Percentiles rank a stretch among this genome's conserved stretches.
Conservation (phyloP, 805 yeast species). For the Kodamaea nitidulidarum region DNA sequence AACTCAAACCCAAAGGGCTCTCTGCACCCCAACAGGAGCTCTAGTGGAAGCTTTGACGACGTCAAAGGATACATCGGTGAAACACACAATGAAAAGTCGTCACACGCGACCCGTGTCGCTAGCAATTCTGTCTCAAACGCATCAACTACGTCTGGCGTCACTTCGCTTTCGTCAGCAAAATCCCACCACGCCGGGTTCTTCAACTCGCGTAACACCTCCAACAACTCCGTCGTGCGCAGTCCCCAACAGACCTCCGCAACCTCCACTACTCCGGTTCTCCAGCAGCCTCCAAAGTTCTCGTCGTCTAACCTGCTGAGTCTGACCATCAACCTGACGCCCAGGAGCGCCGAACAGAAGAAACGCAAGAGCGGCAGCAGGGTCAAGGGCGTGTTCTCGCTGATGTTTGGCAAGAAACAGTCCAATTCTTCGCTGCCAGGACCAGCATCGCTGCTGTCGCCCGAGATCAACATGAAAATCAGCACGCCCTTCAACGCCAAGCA, state of each 20-base stretch:
- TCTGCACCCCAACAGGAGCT: too few relatives aligned
- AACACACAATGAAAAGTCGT: too few relatives aligned
- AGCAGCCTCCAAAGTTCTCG: constrained; percentile 12
- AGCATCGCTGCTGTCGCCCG: constrained; percentile 12
- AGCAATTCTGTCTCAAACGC: background rate
- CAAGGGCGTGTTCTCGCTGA: constrained; percentile 54
- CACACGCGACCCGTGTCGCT: too few relatives aligned
- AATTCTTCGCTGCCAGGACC: too few relatives aligned
- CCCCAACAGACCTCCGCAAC: constrained; percentile 10
- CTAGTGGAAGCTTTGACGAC: too few relatives aligned
- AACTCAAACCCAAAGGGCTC: too few relatives aligned
- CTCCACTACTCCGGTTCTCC: constrained; percentile 20
- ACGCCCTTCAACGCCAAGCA: constrained; percentile 89
- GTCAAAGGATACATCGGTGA: too few relatives aligned
- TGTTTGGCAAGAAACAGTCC: constrained; percentile 47
- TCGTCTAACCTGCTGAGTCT: constrained; percentile 4
- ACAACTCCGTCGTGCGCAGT: constrained; percentile 22
- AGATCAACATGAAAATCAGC: constrained; percentile 60
- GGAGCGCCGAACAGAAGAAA: constrained; percentile 10
- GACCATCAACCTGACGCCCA: constrained; percentile 8
- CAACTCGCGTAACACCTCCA: constrained; percentile 15
- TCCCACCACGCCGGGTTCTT: constrained; percentile 2
- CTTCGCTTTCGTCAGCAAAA: background rate
- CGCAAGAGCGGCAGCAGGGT: constrained; percentile 49
- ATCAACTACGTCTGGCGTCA: background rate